Conservation (phyloP, 805 yeast species). For the Nakazawaea siamensis region DNA sequence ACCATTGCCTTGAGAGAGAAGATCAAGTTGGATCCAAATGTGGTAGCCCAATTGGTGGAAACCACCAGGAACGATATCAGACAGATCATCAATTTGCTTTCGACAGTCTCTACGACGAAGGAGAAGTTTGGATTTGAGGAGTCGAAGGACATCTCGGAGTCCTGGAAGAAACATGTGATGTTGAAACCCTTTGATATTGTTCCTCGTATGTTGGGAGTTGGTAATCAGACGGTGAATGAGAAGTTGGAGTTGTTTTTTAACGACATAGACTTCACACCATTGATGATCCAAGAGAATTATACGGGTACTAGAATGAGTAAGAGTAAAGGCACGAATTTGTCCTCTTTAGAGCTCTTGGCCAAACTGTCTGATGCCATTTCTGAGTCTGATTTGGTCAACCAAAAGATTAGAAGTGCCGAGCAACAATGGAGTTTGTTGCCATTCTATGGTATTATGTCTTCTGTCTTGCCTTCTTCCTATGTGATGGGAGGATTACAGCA, state of each 20-base stretch:
- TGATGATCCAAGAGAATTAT: slow-evolving; percentile 95
- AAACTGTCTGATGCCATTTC: slow-evolving; percentile 84
- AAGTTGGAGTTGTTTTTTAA: slow-evolving; percentile 86
- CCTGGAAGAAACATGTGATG: slow-evolving; percentile 88
- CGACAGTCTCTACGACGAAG: slow-evolving; percentile 75
- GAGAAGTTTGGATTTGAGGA: slow-evolving; percentile 55
- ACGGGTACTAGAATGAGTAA: slow-evolving; percentile 50
- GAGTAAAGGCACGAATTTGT: slow-evolving; percentile 28
- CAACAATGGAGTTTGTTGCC: slow-evolving; percentile 95
- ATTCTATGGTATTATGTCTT: slow-evolving; percentile 78
- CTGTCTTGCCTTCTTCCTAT: slow-evolving; percentile 69
- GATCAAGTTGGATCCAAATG: slow-evolving; percentile 68
- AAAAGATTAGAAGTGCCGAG: slow-evolving; percentile 78
- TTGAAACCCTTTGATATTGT: slow-evolving; percentile 90
- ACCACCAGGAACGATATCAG: slow-evolving; percentile 88
- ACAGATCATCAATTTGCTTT: slow-evolving; percentile 83
- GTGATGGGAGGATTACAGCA: slow-evolving; percentile 67
- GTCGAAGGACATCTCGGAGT: slow-evolving; percentile 48
- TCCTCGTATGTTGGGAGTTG: slow-evolving; percentile 54
- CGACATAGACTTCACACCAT: slow-evolving; percentile 89
- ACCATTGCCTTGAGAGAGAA: slow-evolving; percentile 85
- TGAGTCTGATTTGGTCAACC: slow-evolving; percentile 75
- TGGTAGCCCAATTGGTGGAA: slow-evolving; percentile 76
- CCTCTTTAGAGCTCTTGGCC: slow-evolving; percentile 56
- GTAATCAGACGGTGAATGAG: slow-evolving; percentile 62